Conservation (phyloP, 352 stramenopile genomes). For the Phytophthora parvispora region DNA sequence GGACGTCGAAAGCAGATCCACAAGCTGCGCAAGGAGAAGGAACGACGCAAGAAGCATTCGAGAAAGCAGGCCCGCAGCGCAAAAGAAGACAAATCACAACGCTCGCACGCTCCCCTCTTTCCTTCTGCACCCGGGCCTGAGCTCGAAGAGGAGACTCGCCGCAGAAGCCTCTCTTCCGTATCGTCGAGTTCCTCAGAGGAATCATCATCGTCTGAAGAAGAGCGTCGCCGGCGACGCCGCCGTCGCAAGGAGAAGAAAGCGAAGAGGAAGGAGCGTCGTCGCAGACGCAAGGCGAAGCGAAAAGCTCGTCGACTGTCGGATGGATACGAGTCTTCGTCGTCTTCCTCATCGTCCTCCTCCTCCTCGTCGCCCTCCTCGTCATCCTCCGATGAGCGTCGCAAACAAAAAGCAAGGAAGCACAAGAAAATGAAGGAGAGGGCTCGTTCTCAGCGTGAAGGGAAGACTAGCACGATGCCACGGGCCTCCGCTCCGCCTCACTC, state of each 20-base stretch:
- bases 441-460: slow-evolving; percentile 22
- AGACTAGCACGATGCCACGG: slow-evolving; percentile 11
- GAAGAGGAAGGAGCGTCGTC: slow-evolving; percentile 32
- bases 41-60: slow-evolving; percentile 4
- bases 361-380: slow-evolving; percentile 21
- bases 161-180: neutral
- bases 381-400: slow-evolving; percentile 38
- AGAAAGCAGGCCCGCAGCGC: slow-evolving; percentile 15
- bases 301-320: slow-evolving; percentile 26
- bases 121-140: neutral
- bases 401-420: slow-evolving; percentile 39
- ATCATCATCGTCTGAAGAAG: slow-evolving; percentile 29
- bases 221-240: slow-evolving; percentile 24
- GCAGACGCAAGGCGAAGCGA: slow-evolving; percentile 30
- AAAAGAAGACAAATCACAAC: slow-evolving; percentile 4
- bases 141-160: neutral
- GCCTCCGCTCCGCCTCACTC: slow-evolving; percentile 10
- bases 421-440: slow-evolving; percentile 39
- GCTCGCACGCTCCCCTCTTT: slow-evolving; percentile 5
- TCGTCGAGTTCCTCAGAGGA: slow-evolving; percentile 24
- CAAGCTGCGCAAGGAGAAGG: slow-evolving; percentile 15
- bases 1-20: neutral
- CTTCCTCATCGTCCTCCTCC: slow-evolving; percentile 17
- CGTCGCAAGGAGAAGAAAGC: slow-evolving; percentile 32
- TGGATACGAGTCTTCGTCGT: slow-evolving; percentile 33